Conservation (phyloP, 2,329 filamentous ascomycete species). For the Microdochium nivale region DNA sequence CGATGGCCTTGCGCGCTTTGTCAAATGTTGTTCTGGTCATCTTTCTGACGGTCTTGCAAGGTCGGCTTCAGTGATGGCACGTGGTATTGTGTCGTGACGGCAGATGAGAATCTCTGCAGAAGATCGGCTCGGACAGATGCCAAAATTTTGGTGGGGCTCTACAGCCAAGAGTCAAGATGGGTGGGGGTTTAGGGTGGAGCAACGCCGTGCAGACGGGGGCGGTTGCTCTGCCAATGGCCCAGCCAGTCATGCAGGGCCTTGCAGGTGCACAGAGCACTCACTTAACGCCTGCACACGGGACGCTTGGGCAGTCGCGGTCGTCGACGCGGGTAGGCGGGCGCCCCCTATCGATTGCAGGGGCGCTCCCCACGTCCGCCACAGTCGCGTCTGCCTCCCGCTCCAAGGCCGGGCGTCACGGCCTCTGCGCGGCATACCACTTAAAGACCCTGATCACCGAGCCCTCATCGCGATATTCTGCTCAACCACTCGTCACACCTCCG, state of each 20-base stretch:
- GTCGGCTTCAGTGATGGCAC: too few relatives aligned
- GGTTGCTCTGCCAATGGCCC: not conserved
- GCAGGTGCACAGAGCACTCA: not conserved
- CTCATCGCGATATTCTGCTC: not conserved
- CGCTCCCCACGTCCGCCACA: not conserved
- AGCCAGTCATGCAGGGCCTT: not conserved
- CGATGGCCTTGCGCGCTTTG: slow-evolving; percentile 83
- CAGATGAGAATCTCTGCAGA: not conserved
- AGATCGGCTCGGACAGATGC: too few relatives aligned
- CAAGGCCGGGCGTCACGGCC: not conserved
- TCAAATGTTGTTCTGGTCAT: slow-evolving; percentile 67
- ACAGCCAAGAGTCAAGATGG: too few relatives aligned
- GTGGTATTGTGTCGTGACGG: slow-evolving; percentile 1
- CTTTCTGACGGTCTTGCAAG: slow-evolving; percentile 11
- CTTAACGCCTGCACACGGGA: not conserved
- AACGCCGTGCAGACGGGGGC: too few relatives aligned
- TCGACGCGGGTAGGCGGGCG: not conserved
- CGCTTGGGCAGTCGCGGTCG: not conserved
- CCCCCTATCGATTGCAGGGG: not conserved
- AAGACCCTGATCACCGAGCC: not conserved
- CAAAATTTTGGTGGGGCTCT: slow-evolving; percentile 2
- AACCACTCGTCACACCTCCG: not conserved
- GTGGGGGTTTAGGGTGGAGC: too few relatives aligned
- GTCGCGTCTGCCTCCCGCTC: not conserved
- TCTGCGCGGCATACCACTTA: not conserved